Evolutionary conservation across 306 rosid species (phyloP).

Genomic region (Crotalaria pallida): DNA sequence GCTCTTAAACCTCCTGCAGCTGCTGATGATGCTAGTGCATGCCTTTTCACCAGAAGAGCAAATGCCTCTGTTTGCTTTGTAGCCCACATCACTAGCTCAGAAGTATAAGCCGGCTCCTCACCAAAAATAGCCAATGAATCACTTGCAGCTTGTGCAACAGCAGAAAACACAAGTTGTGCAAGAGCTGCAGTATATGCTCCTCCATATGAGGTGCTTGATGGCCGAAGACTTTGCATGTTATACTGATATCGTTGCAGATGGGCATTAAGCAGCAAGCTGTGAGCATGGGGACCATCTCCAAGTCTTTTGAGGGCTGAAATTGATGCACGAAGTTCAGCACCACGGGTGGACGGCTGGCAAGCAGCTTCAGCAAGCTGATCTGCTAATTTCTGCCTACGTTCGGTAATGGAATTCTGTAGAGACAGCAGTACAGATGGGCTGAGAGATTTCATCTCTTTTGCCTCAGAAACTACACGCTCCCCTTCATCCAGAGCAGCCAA

Average conservation of each 20-base stretch:
- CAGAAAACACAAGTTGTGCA: constrained; percentile 92
- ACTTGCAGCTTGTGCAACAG: constrained; percentile 92
- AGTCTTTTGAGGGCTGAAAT: constrained; percentile 88
- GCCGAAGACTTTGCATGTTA: constrained; percentile 90
- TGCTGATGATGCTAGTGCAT: constrained; percentile 95
- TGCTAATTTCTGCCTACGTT: constrained; percentile 73
- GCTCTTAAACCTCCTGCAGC: constrained; percentile 99
- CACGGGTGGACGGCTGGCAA: constrained; percentile 96
- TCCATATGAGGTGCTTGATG: constrained; percentile 95
- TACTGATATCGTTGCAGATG: constrained; percentile 86
- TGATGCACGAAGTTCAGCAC: constrained; percentile 86
- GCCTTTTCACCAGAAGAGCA: constrained; percentile 82
- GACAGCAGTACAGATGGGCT: constrained; percentile 49
- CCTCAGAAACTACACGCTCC: constrained; percentile 70
- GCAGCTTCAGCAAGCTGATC: constrained; percentile 99
- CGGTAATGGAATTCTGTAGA: constrained; percentile 63
- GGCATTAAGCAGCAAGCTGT: constrained; percentile 76
- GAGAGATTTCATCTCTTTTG: constrained; percentile 57
- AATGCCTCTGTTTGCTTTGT: constrained; percentile 88
- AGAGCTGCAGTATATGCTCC: constrained; percentile 99
- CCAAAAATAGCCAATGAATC: constrained; percentile 90
- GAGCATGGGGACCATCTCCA: constrained; percentile 97
- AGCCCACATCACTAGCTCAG: constrained; percentile 98
- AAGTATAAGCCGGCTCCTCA: constrained; percentile 70
- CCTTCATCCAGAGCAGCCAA: constrained; percentile 87